A percentile compares a stretch with the other conserved stretches of the same genome.
These are phyloP conservation scores for Cryptosporidium ryanae DNA, from an alignment of 169 alveolate species.

Conservation along the genomic window DNA sequence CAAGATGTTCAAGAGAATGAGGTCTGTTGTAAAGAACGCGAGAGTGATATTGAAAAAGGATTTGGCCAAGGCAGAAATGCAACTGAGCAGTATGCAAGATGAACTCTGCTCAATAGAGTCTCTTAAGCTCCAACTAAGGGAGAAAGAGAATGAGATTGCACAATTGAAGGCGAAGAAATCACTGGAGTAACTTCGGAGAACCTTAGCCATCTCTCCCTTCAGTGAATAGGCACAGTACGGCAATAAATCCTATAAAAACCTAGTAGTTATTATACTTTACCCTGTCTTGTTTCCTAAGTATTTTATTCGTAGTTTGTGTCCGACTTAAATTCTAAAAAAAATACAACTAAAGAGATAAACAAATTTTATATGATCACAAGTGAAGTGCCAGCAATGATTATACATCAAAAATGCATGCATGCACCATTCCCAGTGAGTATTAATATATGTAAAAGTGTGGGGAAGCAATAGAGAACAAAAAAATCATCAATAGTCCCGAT, in stretches of 20 bases:
- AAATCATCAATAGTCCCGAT: too few species aligned
- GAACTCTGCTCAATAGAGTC: constrained; percentile 69
- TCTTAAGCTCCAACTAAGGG: constrained; percentile 49
- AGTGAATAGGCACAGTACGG: too few species aligned
- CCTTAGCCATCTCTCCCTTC: too few species aligned
- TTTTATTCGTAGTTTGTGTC: too few species aligned
- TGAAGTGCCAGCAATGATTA: too few species aligned
- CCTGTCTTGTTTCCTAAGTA: neutral
- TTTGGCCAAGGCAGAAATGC: constrained; percentile 72
- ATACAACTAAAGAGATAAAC: neutral
- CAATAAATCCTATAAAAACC: neutral
- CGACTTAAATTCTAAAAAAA: neutral
- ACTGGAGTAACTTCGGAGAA: neutral
- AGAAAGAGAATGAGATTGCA: constrained; percentile 73
- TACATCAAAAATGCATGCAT: too few species aligned
- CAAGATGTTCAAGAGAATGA: constrained; percentile 72
- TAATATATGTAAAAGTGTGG: too few species aligned
- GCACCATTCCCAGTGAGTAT: too few species aligned
- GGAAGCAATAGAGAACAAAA: too few species aligned
- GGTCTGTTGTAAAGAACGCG: constrained; percentile 71
- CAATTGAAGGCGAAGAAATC: constrained; percentile 66
- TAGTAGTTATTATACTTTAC: neutral
- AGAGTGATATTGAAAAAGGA: constrained; percentile 71
- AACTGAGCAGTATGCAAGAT: constrained; percentile 47
- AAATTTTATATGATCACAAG: too few species aligned